Conservation (phyloP, 176 grass and related monocot genomes). For the Tillandsia fasciculata region DNA sequence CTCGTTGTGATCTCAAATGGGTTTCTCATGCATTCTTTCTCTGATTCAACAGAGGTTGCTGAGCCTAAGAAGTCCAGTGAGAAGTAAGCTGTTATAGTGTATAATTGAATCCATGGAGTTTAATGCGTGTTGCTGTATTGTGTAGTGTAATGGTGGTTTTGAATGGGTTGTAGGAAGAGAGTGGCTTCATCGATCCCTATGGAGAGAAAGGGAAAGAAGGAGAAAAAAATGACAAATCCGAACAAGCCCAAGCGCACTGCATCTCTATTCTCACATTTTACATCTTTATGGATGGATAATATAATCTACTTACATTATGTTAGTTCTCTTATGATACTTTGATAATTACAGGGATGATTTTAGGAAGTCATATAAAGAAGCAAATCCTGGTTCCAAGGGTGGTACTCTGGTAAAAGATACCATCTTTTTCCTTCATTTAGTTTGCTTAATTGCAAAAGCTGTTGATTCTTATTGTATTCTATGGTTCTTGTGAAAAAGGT, state of each 20-base stretch:
- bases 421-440: background rate
- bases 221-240: slow-evolving; percentile 29
- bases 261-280: background rate
- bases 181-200: slow-evolving; percentile 2
- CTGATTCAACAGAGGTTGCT: slow-evolving; percentile 26
- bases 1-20: background rate
- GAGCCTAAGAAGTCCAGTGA: slow-evolving; percentile 37
- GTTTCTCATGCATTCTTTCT: slow-evolving; percentile 1
- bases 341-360: slow-evolving; percentile 52
- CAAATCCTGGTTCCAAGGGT: slow-evolving; percentile 53
- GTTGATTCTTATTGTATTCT: background rate
- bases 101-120: background rate
- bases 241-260: slow-evolving; percentile 40
- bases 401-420: slow-evolving; percentile 17
- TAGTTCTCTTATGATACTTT: background rate
- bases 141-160: background rate
- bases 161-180: slow-evolving; percentile 32
- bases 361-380: slow-evolving; percentile 67
- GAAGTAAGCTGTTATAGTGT: slow-evolving; percentile 9
- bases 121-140: background rate
- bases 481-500: slow-evolving; percentile 18
- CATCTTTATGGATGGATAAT: background rate
- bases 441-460: too few relatives aligned
- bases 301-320: background rate
- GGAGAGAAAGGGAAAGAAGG: slow-evolving; percentile 26